phyloP scores from a whole-genome alignment of 2,329 filamentous ascomycete genomes.

The Tricladium varicosporioides region DNA sequence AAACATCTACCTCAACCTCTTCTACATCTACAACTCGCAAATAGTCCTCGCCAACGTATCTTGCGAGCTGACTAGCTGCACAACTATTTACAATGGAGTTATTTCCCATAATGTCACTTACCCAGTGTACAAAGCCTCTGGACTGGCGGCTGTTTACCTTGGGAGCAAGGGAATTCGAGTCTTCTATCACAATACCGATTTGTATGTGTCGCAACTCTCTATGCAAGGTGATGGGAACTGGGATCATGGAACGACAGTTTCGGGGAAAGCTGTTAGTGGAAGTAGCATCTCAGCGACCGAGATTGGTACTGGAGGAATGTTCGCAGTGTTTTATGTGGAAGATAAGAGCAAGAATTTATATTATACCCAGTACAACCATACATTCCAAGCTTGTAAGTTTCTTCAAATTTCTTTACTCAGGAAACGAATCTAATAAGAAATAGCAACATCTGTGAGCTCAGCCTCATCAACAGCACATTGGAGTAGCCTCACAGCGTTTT shows the following conservation, averaged over 20 bases:
- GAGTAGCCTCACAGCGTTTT: too few relatives aligned
- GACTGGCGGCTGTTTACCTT: constrained; percentile 3
- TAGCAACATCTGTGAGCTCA: background rate
- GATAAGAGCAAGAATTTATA: background rate
- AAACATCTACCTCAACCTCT: constrained; percentile 9
- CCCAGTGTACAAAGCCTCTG: background rate
- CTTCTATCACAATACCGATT: constrained; percentile 14
- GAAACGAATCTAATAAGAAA: background rate
- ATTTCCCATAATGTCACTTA: background rate
- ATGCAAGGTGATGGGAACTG: constrained; percentile 6
- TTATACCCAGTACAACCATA: background rate
- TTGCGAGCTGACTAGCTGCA: constrained; percentile 1
- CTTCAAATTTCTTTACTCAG: background rate
- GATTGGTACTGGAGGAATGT: background rate
- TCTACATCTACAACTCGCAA: constrained; percentile 10
- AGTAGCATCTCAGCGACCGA: constrained; percentile 5
- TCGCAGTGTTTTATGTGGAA: constrained; percentile 5
- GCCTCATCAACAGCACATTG: too few relatives aligned
- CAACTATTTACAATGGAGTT: background rate
- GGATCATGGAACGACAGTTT: constrained; percentile 7
- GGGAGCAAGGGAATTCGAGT: background rate
- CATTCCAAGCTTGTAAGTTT: background rate
- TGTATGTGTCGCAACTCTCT: constrained; percentile 7
- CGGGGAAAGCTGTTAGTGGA: constrained; percentile 10
- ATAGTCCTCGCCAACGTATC: constrained; percentile 14